Evolutionary conservation across 2,329 filamentous ascomycete species (phyloP).

Genomic region (Pseudocercospora pini-densiflorae): DNA sequence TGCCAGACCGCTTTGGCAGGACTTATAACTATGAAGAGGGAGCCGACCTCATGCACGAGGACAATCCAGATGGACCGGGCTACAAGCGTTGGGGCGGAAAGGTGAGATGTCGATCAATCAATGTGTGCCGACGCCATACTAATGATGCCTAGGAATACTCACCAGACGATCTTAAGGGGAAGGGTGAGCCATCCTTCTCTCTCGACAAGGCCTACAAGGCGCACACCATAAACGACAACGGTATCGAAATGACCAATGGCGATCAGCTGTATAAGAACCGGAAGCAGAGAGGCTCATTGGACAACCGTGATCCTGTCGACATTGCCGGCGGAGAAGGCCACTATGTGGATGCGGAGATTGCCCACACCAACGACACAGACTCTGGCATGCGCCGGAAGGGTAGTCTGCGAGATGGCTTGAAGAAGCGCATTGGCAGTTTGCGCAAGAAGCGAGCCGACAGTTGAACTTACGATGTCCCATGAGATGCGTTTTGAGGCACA

Average conservation of each 20-base stretch:
- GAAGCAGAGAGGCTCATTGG: conserved; percentile 34
- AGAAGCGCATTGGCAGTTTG: conserved; percentile 54
- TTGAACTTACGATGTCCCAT: neutral
- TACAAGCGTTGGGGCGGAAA: conserved; percentile 77
- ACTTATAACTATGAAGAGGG: conserved; percentile 82
- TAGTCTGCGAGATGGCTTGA: conserved; percentile 45
- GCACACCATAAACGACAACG: conserved; percentile 52
- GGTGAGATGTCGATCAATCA: conserved; percentile 55
- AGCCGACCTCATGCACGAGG: conserved; percentile 80
- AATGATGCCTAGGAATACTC: conserved; percentile 60
- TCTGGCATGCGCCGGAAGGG: conserved; percentile 39
- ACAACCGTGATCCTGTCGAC: conserved; percentile 38
- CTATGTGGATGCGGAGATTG: conserved; percentile 40
- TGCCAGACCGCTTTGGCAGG: conserved; percentile 68
- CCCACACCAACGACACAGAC: conserved; percentile 33
- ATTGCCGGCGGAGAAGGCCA: conserved; percentile 39
- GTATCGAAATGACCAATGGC: conserved; percentile 51
- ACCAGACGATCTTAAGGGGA: conserved; percentile 79
- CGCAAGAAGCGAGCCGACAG: conserved; percentile 40
- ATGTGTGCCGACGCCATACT: conserved; percentile 9
- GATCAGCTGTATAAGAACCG: conserved; percentile 44
- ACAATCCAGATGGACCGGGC: conserved; percentile 68
- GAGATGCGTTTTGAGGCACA: neutral
- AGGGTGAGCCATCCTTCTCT: conserved; percentile 76
- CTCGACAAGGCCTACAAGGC: conserved; percentile 71